Conservation (phyloP, 768 basidiomycete species). For the Lentinus brumalis region DNA sequence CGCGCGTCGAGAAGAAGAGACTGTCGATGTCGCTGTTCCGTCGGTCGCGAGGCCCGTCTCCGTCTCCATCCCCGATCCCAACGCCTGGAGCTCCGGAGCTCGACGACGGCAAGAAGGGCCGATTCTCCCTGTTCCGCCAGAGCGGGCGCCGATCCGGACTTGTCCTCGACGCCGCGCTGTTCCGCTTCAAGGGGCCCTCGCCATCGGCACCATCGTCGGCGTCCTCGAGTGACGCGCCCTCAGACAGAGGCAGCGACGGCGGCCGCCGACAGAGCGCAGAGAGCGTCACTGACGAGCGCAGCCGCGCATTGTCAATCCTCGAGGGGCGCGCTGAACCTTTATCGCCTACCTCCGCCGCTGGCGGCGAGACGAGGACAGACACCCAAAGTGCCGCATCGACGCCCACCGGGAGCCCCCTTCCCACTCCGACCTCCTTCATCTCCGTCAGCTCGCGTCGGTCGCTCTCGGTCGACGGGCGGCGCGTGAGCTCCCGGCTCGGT, state of each 20-base stretch:
- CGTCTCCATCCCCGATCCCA: background rate
- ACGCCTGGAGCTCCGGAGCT: background rate
- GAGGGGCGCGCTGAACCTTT: too few relatives aligned
- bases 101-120: background rate
- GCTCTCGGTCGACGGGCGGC: background rate
- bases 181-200: background rate
- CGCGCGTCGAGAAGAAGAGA: too few relatives aligned
- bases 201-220: background rate
- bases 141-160: background rate
- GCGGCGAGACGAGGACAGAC: background rate
- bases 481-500: background rate
- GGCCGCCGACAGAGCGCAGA: background rate
- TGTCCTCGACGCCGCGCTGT: background rate
- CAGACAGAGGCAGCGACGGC: background rate
- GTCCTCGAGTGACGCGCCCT: background rate
- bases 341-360: background rate
- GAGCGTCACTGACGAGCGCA: background rate
- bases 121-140: background rate
- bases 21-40: background rate
- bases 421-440: slow-evolving; percentile 3
- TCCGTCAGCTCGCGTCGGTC: slow-evolving; percentile 5
- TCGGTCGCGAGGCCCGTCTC: background rate
- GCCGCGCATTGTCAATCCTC: slow-evolving; percentile 9
- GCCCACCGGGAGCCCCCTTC: background rate
- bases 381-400: background rate